Evolutionary conservation across 2,329 filamentous ascomycete species (phyloP).

Genomic region (Volutella citrinella): DNA sequence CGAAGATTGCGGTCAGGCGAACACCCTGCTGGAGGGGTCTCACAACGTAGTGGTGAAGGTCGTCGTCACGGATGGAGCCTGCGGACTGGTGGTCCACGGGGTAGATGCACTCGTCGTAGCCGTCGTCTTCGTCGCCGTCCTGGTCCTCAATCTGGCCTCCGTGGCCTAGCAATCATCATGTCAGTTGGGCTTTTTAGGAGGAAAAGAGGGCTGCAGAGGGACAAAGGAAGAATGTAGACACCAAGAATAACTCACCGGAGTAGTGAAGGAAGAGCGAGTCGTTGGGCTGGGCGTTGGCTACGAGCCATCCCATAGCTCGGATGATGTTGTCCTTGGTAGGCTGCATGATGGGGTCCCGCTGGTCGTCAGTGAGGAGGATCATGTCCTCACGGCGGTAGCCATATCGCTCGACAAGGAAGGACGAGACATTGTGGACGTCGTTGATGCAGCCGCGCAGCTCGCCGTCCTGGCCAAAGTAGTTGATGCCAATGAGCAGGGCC

Average conservation of each 20-base stretch:
- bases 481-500: conserved; percentile 75
- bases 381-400: conserved; percentile 76
- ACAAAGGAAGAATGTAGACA: no score
- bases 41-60: conserved; percentile 78
- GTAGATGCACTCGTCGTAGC: conserved; percentile 76
- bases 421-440: conserved; percentile 73
- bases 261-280: conserved; percentile 78
- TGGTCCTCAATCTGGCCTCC: conserved; percentile 72
- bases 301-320: conserved; percentile 73
- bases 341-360: conserved; percentile 64
- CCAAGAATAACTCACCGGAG: conserved; percentile 62
- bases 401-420: conserved; percentile 65
- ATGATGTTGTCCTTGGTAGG: conserved; percentile 76
- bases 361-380: conserved; percentile 75
- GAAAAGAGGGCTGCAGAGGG: neutral
- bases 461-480: conserved; percentile 71
- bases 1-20: conserved; percentile 78
- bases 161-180: conserved; percentile 60
- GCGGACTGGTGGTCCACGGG: conserved; percentile 67
- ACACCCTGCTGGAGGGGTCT: conserved; percentile 76
- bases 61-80: conserved; percentile 76
- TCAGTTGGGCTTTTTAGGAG: conserved; percentile 4
- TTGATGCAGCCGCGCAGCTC: conserved; percentile 78
- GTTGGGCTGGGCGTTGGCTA: conserved; percentile 67
- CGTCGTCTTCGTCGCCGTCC: conserved; percentile 75